Percentiles rank a stretch among this genome's conserved stretches.
Evolutionary conservation across 441 rosid species (phyloP).

Genomic region (Populus hybrid): DNA sequence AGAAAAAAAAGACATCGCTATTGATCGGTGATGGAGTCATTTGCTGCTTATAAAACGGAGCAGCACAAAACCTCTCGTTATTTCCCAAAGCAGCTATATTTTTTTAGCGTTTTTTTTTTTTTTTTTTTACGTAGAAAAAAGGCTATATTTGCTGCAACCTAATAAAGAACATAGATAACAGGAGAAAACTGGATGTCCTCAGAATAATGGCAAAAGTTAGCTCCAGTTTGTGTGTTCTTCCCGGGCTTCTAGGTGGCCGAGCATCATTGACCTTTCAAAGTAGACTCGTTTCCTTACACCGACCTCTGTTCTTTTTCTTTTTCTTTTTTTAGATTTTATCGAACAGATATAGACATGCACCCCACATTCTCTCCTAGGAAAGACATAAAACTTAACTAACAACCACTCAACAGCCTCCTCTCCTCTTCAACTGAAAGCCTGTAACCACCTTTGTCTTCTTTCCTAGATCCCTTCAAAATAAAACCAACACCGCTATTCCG

Average conservation of each 20-base stretch:
- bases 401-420: neutral
- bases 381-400: neutral
- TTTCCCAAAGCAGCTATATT: neutral
- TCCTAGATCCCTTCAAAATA: neutral
- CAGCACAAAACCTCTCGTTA: neutral
- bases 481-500: neutral
- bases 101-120: no score
- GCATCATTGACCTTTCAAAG: neutral
- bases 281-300: neutral
- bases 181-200: neutral
- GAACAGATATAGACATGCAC: neutral
- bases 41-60: neutral
- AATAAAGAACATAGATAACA: no score
- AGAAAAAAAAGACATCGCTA: neutral
- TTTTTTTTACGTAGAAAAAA: no score
- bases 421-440: neutral
- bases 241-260: neutral
- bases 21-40: neutral
- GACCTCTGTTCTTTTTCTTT: neutral
- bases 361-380: neutral
- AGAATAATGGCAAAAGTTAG: neutral
- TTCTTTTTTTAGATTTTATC: no score
- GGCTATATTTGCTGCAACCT: neutral
- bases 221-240: neutral
- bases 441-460: constrained; percentile 5